A percentile compares a stretch with the other conserved stretches of the same genome.
Conservation (phyloP, 176 grass and related monocot genomes). For the Saccharum spontaneum region DNA sequence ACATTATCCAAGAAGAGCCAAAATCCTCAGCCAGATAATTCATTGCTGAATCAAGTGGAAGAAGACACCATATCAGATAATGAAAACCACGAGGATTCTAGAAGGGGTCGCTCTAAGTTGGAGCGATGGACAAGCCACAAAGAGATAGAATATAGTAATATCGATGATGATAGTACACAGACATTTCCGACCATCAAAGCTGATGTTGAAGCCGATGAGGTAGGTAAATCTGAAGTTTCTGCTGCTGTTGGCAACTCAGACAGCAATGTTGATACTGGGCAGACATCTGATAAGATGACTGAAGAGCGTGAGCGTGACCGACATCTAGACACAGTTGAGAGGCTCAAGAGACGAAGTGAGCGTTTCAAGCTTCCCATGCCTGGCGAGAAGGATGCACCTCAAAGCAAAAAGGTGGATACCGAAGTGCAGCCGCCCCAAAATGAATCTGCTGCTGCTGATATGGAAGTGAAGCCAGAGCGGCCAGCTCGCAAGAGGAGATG, state of each 20-base stretch:
- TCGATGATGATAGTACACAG: slow-evolving; percentile 36
- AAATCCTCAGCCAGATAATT: slow-evolving; percentile 42
- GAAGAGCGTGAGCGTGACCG: slow-evolving; percentile 71
- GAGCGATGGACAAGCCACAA: slow-evolving; percentile 97
- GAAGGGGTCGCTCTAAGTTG: slow-evolving; percentile 87
- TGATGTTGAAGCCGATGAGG: slow-evolving; percentile 50
- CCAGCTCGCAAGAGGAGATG: slow-evolving; percentile 95
- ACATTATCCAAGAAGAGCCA: slow-evolving; percentile 49
- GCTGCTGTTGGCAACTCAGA: slow-evolving; percentile 49
- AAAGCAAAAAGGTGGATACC: slow-evolving; percentile 56
- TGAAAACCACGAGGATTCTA: slow-evolving; percentile 75
- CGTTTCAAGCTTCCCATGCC: slow-evolving; percentile 98
- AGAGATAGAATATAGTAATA: slow-evolving; percentile 74
- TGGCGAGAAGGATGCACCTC: slow-evolving; percentile 68
- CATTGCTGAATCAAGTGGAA: slow-evolving; percentile 55
- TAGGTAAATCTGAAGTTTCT: slow-evolving; percentile 48
- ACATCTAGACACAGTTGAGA: slow-evolving; percentile 93
- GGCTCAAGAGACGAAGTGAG: slow-evolving; percentile 91
- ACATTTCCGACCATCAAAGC: slow-evolving; percentile 44
- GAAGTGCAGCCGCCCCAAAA: slow-evolving; percentile 58
- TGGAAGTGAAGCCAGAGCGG: slow-evolving; percentile 84
- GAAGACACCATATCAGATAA: slow-evolving; percentile 73
- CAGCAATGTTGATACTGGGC: slow-evolving; percentile 44
- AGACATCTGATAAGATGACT: slow-evolving; percentile 43
- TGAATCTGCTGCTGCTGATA: slow-evolving; percentile 51